phyloP scores from a whole-genome alignment of 2,329 filamentous ascomycete genomes.

The Fusarium sp. region DNA sequence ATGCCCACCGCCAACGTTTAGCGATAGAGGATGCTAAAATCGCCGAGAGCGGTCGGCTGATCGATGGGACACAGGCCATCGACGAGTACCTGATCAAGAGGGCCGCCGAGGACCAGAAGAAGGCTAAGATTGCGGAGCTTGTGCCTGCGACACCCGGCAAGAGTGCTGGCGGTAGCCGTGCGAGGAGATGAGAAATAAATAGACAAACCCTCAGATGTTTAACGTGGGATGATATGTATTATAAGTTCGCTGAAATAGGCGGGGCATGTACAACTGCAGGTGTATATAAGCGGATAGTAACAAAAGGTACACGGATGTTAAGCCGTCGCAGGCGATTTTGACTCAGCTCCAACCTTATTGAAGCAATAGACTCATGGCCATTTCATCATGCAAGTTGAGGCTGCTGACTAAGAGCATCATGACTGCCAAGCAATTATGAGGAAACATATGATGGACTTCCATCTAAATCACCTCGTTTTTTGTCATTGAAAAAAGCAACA shows the following conservation, averaged over 20 bases:
- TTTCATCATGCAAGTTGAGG: constrained; percentile 15
- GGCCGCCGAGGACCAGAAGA: constrained; percentile 48
- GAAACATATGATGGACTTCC: constrained; percentile 14
- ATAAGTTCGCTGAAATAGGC: constrained; percentile 36
- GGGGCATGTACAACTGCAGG: constrained; percentile 43
- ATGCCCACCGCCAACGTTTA: constrained; percentile 64
- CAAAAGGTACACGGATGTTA: constrained; percentile 38
- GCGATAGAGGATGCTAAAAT: constrained; percentile 65
- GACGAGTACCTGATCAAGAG: constrained; percentile 50
- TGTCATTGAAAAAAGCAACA: not conserved
- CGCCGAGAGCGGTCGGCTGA: constrained; percentile 62
- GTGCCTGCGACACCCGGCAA: constrained; percentile 41
- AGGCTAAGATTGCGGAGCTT: constrained; percentile 48
- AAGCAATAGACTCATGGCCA: not conserved
- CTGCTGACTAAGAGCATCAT: constrained; percentile 36
- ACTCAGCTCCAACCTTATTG: not conserved
- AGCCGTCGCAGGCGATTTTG: constrained; percentile 4
- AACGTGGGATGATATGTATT: constrained; percentile 39
- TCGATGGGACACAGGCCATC: constrained; percentile 67
- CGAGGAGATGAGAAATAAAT: constrained; percentile 35
- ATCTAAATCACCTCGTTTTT: not conserved
- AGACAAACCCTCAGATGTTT: not conserved
- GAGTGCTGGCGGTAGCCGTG: constrained; percentile 29
- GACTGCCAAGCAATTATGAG: constrained; percentile 14
- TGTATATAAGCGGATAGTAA: constrained; percentile 40